Evolutionary conservation across 2,329 filamentous ascomycete genomes (phyloP).

Genomic region (Colletotrichum eleusines): DNA sequence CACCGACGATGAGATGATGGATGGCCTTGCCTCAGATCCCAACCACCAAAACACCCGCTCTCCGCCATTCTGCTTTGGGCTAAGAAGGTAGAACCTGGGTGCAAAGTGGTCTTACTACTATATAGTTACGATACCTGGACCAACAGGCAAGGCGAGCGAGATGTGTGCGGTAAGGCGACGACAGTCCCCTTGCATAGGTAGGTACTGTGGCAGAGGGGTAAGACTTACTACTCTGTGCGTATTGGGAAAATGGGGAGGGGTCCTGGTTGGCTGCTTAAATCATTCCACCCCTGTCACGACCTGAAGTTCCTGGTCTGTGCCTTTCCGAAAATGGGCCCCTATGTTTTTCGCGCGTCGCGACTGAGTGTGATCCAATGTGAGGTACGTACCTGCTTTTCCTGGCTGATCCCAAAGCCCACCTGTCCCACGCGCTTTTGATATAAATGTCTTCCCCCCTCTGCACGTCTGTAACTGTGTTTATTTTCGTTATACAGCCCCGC

Average conservation of each 20-base stretch:
- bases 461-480: not conserved
- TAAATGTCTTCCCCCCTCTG: slow-evolving; percentile 38
- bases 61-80: not conserved
- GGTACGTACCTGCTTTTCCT: slow-evolving; percentile 36
- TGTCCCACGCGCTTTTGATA: slow-evolving; percentile 27
- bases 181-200: not conserved
- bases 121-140: not conserved
- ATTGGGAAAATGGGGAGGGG: not conserved
- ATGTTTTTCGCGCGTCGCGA: slow-evolving; percentile 31
- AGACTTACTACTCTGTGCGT: not conserved
- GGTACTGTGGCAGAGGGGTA: not conserved
- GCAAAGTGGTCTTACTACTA: not conserved
- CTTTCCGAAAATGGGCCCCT: slow-evolving; percentile 11
- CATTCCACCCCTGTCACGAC: not conserved
- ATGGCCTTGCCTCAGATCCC: not conserved
- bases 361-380: slow-evolving; percentile 1
- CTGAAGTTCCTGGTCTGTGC: slow-evolving; percentile 18
- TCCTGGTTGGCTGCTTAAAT: slow-evolving; percentile 8
- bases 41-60: not conserved
- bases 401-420: slow-evolving; percentile 40
- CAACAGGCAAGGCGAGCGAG: not conserved
- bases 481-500: slow-evolving; percentile 21
- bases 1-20: not conserved
- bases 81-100: not conserved
- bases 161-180: not conserved